These are phyloP conservation scores for Leersia perrieri DNA, from an alignment of 176 grass and related monocot species.

Conservation along the genomic window DNA sequence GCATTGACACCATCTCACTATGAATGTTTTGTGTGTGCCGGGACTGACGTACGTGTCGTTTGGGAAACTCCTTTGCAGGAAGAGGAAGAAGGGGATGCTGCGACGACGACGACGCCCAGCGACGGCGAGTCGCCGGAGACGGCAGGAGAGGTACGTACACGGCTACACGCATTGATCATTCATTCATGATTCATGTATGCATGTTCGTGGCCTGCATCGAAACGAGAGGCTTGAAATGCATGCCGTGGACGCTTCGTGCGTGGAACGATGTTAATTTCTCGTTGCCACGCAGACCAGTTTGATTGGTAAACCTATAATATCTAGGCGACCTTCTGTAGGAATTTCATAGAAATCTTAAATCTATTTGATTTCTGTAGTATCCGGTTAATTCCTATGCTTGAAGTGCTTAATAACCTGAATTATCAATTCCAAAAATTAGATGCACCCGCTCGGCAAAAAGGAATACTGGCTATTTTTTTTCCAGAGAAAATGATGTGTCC, in stretches of 20 bases:
- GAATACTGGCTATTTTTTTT: too few relatives aligned
- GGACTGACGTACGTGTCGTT: too few relatives aligned
- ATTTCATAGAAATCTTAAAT: too few relatives aligned
- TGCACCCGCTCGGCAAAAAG: too few relatives aligned
- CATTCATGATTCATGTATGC: not conserved
- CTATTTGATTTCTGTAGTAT: too few relatives aligned
- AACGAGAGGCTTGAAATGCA: not conserved
- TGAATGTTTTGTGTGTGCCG: not conserved
- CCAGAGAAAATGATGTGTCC: too few relatives aligned
- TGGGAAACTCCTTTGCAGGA: not conserved
- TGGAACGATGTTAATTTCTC: not conserved
- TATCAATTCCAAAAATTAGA: too few relatives aligned
- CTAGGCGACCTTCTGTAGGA: too few relatives aligned
- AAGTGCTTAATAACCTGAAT: too few relatives aligned
- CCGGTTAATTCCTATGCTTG: too few relatives aligned
- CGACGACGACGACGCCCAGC: not conserved
- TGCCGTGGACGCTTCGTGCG: not conserved
- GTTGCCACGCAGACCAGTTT: not conserved
- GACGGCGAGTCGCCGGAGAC: slow-evolving; percentile 6
- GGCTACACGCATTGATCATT: not conserved
- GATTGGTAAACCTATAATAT: too few relatives aligned
- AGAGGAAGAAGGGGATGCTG: not conserved
- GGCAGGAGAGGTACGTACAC: slow-evolving; percentile 14
- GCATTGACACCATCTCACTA: not conserved
- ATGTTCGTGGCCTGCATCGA: not conserved